A percentile compares a stretch with the other conserved stretches of the same genome.
These are phyloP conservation scores for Boletales sp. DNA, from an alignment of 768 basidiomycete species.

Conservation along the genomic window DNA sequence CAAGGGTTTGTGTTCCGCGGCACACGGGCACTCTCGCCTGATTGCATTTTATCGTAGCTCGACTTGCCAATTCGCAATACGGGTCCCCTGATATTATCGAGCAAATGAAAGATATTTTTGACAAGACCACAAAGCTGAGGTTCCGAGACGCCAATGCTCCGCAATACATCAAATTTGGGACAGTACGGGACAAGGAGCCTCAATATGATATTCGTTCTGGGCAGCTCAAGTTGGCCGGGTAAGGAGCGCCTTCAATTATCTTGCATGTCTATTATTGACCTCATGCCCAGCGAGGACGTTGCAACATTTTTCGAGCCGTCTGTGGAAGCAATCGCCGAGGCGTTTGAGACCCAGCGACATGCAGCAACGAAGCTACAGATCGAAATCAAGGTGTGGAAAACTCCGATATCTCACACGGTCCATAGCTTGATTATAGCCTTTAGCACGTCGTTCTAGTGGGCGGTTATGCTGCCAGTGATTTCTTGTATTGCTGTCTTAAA, in stretches of 20 bases:
- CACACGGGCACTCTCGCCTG: background rate
- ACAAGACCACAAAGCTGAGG: constrained; percentile 35
- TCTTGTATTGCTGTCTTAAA: constrained; percentile 40
- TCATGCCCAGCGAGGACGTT: constrained; percentile 29
- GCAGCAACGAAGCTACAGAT: constrained; percentile 21
- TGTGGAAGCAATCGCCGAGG: constrained; percentile 31
- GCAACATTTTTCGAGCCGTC: constrained; percentile 42
- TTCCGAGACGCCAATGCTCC: constrained; percentile 35
- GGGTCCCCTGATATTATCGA: constrained; percentile 28
- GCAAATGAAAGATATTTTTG: constrained; percentile 33
- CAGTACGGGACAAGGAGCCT: constrained; percentile 30
- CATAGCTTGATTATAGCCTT: background rate
- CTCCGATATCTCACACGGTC: background rate
- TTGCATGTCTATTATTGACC: background rate
- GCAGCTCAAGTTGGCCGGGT: constrained; percentile 37
- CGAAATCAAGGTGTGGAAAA: constrained; percentile 19
- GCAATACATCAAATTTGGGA: constrained; percentile 40
- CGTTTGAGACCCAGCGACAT: constrained; percentile 27
- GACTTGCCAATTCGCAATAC: constrained; percentile 27
- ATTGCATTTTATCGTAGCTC: constrained; percentile 13
- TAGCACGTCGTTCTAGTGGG: constrained; percentile 46
- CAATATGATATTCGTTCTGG: constrained; percentile 35
- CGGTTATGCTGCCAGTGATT: constrained; percentile 47
- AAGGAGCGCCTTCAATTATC: background rate
- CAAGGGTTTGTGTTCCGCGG: constrained; percentile 13